These are phyloP conservation scores for Nitzschia sp. DNA, from an alignment of 108 stramenopile species.

Conservation along the genomic window DNA sequence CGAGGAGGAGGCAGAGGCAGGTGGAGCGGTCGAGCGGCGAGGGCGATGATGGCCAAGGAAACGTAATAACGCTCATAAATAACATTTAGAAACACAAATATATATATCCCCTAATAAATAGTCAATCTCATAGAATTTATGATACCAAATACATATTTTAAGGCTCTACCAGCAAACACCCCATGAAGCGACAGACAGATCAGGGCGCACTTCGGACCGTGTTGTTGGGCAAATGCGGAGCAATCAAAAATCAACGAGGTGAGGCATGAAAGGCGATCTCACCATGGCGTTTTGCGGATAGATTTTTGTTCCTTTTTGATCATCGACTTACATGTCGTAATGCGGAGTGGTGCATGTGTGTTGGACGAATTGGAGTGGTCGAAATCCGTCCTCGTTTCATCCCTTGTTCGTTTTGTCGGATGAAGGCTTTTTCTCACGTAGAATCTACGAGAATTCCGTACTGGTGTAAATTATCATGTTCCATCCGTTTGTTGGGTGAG, in stretches of 20 bases:
- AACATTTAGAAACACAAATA: too few relatives aligned
- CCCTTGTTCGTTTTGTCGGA: neutral
- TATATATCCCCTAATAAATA: too few relatives aligned
- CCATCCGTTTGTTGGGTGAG: neutral
- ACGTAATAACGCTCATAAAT: too few relatives aligned
- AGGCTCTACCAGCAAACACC: neutral
- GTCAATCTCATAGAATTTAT: too few relatives aligned
- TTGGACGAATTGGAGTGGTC: neutral
- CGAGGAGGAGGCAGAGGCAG: neutral
- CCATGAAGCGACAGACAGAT: slow-evolving; percentile 1
- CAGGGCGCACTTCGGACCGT: neutral
- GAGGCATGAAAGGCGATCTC: slow-evolving; percentile 6
- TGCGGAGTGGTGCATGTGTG: neutral
- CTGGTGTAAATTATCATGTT: neutral
- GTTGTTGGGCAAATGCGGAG: neutral
- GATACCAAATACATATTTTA: too few relatives aligned
- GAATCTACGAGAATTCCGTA: neutral
- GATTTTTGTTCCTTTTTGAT: neutral
- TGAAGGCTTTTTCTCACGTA: neutral
- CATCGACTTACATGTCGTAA: neutral
- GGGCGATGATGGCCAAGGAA: neutral
- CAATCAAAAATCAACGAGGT: slow-evolving; percentile 20
- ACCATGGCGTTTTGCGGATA: neutral
- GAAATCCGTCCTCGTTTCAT: neutral
- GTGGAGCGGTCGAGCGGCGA: neutral